Evolutionary conservation across 2,329 filamentous ascomycete species (phyloP).

Genomic region (Phaeosphaeriaceae sp.): DNA sequence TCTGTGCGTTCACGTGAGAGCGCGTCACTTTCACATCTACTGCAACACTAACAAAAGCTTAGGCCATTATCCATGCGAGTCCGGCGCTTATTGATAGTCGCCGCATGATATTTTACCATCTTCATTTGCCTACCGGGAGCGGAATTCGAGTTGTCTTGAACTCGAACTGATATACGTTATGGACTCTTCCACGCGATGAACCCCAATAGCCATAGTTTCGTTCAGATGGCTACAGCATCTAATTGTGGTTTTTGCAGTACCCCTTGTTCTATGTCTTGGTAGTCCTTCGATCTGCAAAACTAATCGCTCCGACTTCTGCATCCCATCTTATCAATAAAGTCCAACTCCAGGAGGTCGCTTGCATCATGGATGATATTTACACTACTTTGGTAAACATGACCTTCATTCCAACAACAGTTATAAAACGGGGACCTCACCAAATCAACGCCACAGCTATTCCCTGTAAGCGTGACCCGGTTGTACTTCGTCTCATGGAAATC

Average conservation of each 20-base stretch:
- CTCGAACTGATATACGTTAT: background rate
- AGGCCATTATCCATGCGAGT: background rate
- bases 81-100: too few species aligned
- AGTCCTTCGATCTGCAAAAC: conserved; percentile 8
- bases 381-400: conserved; percentile 13
- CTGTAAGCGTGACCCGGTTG: conserved; percentile 12
- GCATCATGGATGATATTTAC: conserved; percentile 21
- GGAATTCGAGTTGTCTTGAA: background rate
- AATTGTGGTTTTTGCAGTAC: conserved; percentile 11
- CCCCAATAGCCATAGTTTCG: background rate
- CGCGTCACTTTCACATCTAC: conserved; percentile 6
- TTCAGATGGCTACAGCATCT: conserved; percentile 15
- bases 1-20: conserved; percentile 16
- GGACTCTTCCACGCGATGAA: background rate
- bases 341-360: conserved; percentile 14
- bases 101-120: background rate
- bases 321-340: conserved; percentile 8
- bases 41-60: too few species aligned
- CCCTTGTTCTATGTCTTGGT: conserved; percentile 8
- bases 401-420: conserved; percentile 19
- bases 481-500: conserved; percentile 20
- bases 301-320: background rate
- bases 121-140: background rate
- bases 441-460: conserved; percentile 16
- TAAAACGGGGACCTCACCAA: conserved; percentile 17